Conservation (phyloP, 176 grass and related monocot species). For the Hordeum marinum region DNA sequence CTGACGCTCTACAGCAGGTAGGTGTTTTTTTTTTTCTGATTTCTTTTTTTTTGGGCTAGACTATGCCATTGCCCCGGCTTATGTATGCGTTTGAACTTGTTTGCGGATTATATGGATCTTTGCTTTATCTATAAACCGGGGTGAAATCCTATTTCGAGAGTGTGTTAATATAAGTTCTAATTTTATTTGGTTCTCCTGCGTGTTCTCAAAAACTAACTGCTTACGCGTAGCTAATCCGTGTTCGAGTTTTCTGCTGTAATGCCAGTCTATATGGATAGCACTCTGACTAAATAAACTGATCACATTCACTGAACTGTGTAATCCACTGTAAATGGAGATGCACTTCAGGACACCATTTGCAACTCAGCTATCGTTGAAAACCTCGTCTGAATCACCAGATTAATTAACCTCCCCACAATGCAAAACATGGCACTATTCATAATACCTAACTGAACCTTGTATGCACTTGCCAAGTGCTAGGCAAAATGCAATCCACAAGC, state of each 20-base stretch:
- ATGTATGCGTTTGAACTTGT: too few relatives aligned
- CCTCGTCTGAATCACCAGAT: background rate
- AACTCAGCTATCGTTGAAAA: background rate
- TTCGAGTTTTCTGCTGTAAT: background rate
- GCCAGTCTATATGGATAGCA: conserved; percentile 7
- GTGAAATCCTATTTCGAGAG: too few relatives aligned
- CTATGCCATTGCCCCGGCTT: too few relatives aligned
- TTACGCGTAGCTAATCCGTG: background rate
- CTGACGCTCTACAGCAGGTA: too few relatives aligned
- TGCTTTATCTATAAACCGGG: too few relatives aligned
- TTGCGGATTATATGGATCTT: too few relatives aligned
- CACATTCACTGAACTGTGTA: background rate
- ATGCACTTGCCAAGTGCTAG: background rate
- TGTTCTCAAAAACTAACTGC: background rate
- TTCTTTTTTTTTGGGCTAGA: too few relatives aligned
- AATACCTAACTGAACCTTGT: background rate
- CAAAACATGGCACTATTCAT: conserved; percentile 12
- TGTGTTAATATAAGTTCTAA: background rate
- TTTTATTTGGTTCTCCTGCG: background rate
- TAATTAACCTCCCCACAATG: conserved; percentile 13
- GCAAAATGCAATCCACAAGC: background rate
- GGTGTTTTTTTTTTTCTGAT: too few relatives aligned
- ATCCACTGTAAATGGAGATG: conserved; percentile 7
- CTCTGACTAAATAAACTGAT: background rate
- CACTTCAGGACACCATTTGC: background rate